Evolutionary conservation across 2,329 filamentous ascomycete species (phyloP), one percentile per base, ranked within the genome.

Genomic region (Bretziella fagacearum): DNA sequence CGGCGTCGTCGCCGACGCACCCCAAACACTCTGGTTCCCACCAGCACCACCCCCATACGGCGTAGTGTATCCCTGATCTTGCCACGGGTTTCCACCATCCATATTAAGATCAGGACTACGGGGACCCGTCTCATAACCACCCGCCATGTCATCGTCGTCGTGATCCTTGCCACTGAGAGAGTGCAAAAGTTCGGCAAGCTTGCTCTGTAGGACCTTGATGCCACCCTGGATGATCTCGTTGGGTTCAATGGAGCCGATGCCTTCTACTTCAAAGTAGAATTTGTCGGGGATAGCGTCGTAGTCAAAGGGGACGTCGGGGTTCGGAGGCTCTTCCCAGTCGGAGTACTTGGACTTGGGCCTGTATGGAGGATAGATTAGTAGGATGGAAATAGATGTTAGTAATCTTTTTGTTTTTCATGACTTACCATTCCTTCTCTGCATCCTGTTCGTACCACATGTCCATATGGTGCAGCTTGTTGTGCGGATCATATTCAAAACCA

Each of bases 401-500:
- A 17, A 18, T 27, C 10, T 44, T 35, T 10, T 33, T 6, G 13
- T 33, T n/a, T n/a, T 23, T 23, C 13, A 49, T 3, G 11, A 65
- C 78, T 62, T 66, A 93, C 87, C 87, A 95, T 69, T 95, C 89
- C 57, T 77, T 73, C 50, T 74, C 71, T 1, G 84, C 65, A 63
- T 93, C 82, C 53, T 65, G 65, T 68, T 98, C 91, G 60, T 85
- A 95, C 91, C 91, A 98, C 63, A 93, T 77, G 58, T 93, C 84
- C 48, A 91, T 71, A 63, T 98, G 91, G 54, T 80, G 76, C 54
- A 98, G 68, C 65, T 93, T 95, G 67, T 98, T 98, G 63, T 93
- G 83, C 51, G 91, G 91, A 61, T 98, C 91, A 63, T 98, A 98
- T 63, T 98, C 91, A 60, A 98, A 98, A 20, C 85, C 87, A 33